Base-by-base conservation (phyloP, 139 green algal genomes). In the Haematococcus lacustris region DNA sequence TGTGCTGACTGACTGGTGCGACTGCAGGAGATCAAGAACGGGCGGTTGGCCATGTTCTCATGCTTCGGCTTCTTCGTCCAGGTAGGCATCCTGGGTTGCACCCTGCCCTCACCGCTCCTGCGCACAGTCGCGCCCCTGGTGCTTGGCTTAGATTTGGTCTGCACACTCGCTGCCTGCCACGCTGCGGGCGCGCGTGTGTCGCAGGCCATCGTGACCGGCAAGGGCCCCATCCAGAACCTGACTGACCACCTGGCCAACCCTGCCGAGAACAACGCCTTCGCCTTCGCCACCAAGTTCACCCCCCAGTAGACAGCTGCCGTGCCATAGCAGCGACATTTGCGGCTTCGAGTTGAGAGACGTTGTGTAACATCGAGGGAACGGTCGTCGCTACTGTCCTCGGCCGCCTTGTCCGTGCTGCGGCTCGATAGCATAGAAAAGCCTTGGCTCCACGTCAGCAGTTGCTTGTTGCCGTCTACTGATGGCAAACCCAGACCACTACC, bases 161-260 rank as follows among this genome's bases (percentile, higher is more conserved):
- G 47, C 47, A 57, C 13, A 57, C 47, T 28, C 47, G 21, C 21
- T 28, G 47, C 21, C 21, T 13, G 21, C 21, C 13, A 57, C 47
- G 47, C 21, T 57, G 13, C 21, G 13, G 13, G 13, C 47, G 13
- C 21, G 47, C 13, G 13, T 21, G 13, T 13, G 47, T 57, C 93
- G 3, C 89, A 93, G 86, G 87, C 86, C 75, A 91, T 92, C 77
- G 88, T 89, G 51, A 84, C 85, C 41, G 88, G 86, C 76, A 86
- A 93, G 86, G 88, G 88, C 73, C 89, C 89, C 68, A 80, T 92
- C 51, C 73, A 86, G 43, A 94, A 94, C 85, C 77, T 93, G 61
- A 32, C 80, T 9, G 83, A 89, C 50, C 92, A 97, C 82, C 70
- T 96, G 59, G 76, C 87, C 30, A 86, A 93, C 80, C 92, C 91